Evolutionary conservation across 2,329 filamentous ascomycete species (phyloP).

Genomic region (Cercospora berteroae): DNA sequence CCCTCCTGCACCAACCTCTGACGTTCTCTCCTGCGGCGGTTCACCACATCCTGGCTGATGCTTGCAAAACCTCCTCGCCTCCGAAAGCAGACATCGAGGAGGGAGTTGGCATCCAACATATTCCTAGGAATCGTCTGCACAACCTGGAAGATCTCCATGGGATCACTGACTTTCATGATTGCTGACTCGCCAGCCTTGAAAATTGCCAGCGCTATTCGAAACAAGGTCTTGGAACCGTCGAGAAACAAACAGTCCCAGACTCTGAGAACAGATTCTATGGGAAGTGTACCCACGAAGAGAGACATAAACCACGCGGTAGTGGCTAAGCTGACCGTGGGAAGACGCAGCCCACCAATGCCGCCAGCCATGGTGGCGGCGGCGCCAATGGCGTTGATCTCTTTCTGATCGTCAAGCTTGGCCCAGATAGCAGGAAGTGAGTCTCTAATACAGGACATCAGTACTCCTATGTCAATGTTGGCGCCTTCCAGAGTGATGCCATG

Average conservation of each 20-base stretch:
- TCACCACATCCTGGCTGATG: constrained; percentile 77
- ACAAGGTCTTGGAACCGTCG: constrained; percentile 89
- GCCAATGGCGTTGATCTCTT: constrained; percentile 44
- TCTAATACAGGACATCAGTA: constrained; percentile 82
- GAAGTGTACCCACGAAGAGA: constrained; percentile 87
- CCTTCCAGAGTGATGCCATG: constrained; percentile 88
- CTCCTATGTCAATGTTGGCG: constrained; percentile 89
- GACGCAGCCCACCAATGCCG: constrained; percentile 49
- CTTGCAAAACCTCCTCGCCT: constrained; percentile 68
- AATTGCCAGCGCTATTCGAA: constrained; percentile 84
- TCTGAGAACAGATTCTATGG: constrained; percentile 84
- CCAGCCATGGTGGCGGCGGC: constrained; percentile 43
- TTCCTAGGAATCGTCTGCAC: constrained; percentile 82
- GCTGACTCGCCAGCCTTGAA: constrained; percentile 85
- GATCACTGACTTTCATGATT: constrained; percentile 75
- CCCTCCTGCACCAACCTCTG: constrained; percentile 32
- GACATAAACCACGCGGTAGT: constrained; percentile 99
- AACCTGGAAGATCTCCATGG: constrained; percentile 94
- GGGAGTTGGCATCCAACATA: constrained; percentile 74
- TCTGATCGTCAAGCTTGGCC: constrained; percentile 81
- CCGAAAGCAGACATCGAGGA: constrained; percentile 81
- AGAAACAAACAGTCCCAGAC: constrained; percentile 97
- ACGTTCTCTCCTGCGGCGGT: constrained; percentile 69
- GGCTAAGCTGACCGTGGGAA: constrained; percentile 87
- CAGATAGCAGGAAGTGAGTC: constrained; percentile 81